These are phyloP conservation scores for Colletotrichum gigasporum DNA, from an alignment of 2,329 filamentous ascomycete species.

Conservation along the genomic window DNA sequence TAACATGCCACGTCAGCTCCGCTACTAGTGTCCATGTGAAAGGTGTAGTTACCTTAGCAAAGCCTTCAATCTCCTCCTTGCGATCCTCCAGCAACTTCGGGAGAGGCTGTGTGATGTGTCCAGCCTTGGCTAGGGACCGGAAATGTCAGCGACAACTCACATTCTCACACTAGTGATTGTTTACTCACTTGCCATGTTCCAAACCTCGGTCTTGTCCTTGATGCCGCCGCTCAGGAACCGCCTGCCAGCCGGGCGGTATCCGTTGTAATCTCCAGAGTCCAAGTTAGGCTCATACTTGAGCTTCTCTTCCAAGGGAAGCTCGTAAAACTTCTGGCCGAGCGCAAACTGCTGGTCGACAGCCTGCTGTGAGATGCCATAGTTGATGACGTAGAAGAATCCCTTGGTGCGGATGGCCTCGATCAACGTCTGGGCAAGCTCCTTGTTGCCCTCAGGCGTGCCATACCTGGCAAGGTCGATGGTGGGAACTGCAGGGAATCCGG, in stretches of 20 bases:
- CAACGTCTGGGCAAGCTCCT: constrained; percentile 38
- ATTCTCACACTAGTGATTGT: too few species aligned
- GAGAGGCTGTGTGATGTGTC: constrained; percentile 41
- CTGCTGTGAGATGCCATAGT: constrained; percentile 68
- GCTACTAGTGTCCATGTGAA: neutral
- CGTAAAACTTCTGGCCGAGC: constrained; percentile 62
- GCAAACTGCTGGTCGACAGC: constrained; percentile 68
- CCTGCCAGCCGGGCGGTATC: constrained; percentile 60
- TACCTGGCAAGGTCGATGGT: constrained; percentile 46
- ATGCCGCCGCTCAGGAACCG: constrained; percentile 46
- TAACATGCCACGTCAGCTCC: neutral
- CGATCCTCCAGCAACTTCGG: constrained; percentile 58
- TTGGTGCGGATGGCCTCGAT: constrained; percentile 47
- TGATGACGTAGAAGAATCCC: constrained; percentile 68
- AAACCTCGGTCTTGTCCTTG: constrained; percentile 49
- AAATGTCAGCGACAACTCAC: neutral
- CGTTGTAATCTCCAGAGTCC: constrained; percentile 64
- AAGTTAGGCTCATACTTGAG: constrained; percentile 61
- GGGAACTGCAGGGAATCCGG: constrained; percentile 35
- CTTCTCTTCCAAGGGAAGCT: constrained; percentile 67
- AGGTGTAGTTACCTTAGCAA: constrained; percentile 50
- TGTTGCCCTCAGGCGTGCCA: constrained; percentile 42
- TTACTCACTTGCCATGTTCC: constrained; percentile 48
- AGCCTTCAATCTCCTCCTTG: constrained; percentile 64
- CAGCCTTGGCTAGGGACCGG: constrained; percentile 37